Evolutionary conservation across 2,329 filamentous ascomycete genomes (phyloP).

Genomic region (Trichoderma afroharzianum): DNA sequence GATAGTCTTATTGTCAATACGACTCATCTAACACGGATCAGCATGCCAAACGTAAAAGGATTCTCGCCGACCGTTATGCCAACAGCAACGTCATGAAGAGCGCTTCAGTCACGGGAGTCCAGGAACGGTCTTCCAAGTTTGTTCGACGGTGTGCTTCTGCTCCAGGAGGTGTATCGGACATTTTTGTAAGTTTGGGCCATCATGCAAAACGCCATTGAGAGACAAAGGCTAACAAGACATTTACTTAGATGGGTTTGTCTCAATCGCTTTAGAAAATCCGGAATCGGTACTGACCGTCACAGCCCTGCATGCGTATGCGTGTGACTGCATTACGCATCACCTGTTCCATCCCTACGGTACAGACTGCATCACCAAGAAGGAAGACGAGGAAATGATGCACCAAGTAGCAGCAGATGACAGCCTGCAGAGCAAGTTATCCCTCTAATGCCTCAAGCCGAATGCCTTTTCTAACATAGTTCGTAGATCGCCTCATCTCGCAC

Average conservation of each 20-base stretch:
- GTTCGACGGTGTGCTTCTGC: slow-evolving; percentile 48
- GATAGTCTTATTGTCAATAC: no score
- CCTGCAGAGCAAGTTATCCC: slow-evolving; percentile 52
- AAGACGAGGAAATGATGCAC: slow-evolving; percentile 64
- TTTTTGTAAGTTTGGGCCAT: slow-evolving; percentile 49
- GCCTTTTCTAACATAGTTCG: no score
- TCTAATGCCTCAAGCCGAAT: rapidly evolving
- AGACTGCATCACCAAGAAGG: slow-evolving; percentile 50
- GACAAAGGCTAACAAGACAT: slow-evolving; percentile 13
- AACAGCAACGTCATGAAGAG: slow-evolving; percentile 63
- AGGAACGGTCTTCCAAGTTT: slow-evolving; percentile 54
- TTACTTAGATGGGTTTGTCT: slow-evolving; percentile 30
- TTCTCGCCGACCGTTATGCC: slow-evolving; percentile 64
- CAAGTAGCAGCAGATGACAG: slow-evolving; percentile 66
- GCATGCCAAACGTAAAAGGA: slow-evolving; percentile 61
- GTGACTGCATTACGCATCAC: slow-evolving; percentile 66
- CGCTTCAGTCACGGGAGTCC: slow-evolving; percentile 53
- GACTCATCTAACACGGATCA: slow-evolving; percentile 27
- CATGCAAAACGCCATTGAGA: background rate
- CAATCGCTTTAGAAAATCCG: background rate
- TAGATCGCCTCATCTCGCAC: slow-evolving; percentile 57
- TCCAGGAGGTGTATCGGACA: slow-evolving; percentile 47
- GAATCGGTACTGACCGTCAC: slow-evolving; percentile 19
- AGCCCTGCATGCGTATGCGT: slow-evolving; percentile 62
- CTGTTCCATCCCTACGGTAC: slow-evolving; percentile 66